Percentiles rank a stretch among this genome's conserved stretches.
Conservation (phyloP, 495 filamentous ascomycete genomes). For the Hypoxylon perforatum region DNA sequence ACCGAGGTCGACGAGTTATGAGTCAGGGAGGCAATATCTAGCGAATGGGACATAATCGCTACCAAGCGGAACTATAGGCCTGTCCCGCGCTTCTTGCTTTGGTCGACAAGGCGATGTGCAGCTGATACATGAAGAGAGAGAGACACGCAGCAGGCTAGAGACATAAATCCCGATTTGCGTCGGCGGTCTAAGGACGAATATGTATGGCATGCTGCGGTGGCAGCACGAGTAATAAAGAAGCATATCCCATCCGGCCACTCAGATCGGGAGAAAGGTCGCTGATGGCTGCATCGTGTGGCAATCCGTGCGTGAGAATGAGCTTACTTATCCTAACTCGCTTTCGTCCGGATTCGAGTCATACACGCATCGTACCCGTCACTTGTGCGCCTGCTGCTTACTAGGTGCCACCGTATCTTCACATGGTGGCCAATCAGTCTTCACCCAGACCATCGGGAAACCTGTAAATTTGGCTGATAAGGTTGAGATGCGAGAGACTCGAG, state of each 20-base stretch:
- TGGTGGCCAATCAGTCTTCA: slow-evolving; percentile 14
- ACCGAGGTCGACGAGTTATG: slow-evolving; percentile 23
- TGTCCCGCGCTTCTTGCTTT: slow-evolving; percentile 23
- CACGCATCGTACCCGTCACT: slow-evolving; percentile 31
- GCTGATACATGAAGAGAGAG: slow-evolving; percentile 19
- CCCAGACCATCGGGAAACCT: neutral
- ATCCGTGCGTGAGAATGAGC: slow-evolving; percentile 41
- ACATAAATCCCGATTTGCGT: slow-evolving; percentile 49
- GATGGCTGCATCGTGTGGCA: slow-evolving; percentile 39
- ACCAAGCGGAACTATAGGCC: slow-evolving; percentile 12
- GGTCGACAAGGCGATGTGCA: slow-evolving; percentile 14
- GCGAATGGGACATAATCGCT: slow-evolving; percentile 38
- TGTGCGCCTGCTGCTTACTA: slow-evolving; percentile 15
- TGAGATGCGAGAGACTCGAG: slow-evolving; percentile 33
- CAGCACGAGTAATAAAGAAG: slow-evolving; percentile 34
- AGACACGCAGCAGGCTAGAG: slow-evolving; percentile 45
- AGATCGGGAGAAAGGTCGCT: slow-evolving; percentile 24
- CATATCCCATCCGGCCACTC: slow-evolving; percentile 26
- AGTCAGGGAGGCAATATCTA: slow-evolving; percentile 40
- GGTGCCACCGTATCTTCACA: slow-evolving; percentile 3
- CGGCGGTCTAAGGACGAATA: slow-evolving; percentile 37
- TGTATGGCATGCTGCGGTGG: slow-evolving; percentile 31
- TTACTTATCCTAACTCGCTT: slow-evolving; percentile 20
- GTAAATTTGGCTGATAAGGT: too few relatives aligned
- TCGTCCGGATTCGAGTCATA: slow-evolving; percentile 36